Base-by-base conservation (phyloP, 2,329 filamentous ascomycete species). In the Septoria linicola region DNA sequence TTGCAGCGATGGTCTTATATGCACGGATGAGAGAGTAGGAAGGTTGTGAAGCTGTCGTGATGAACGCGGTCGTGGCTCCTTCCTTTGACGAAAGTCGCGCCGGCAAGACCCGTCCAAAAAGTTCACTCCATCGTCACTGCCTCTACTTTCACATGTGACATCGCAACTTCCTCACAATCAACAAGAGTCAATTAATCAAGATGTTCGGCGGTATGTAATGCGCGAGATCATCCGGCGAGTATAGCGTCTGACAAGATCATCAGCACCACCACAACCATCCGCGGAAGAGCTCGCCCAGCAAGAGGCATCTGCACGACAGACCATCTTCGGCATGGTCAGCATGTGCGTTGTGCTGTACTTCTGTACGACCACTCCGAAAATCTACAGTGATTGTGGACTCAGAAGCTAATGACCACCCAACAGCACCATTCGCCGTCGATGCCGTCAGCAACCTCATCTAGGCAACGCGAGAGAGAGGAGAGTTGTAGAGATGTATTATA, bases 341-440 rank as follows among this genome's bases (percentile, higher is more conserved):
- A 82, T 82, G 13, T 84, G 83, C 57, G 76, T 84, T 32, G 70
- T 87, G 42, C 78, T 93, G 41, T 92, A 92, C 68, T 73, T 93
- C 54, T 89, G 88, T 93, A 82, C 51, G 86, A 8, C 4, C 16
- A 25, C 21, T 4, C 1, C 17, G 8, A 27, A 7, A 27, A 42
- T 36, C 16, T 10, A 4, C 19, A 11, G 21, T 7, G 7, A 13
- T 16, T 20, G 13, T 3, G 5, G 3, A 20, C 17, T 8, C 3
- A 8, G 6, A 1, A 2, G 23, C 44, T 55, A 32, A 55, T 35
- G 44, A 39, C 20, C 10, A 30, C 27, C 20, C 17, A 59, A 81
- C 25, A 54, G 79, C 79, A 53, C 79, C 79, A 2, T 80, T 80
- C 64, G 73, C 76, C 20, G 70, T 81, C 63, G 76, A 80, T 60